These are phyloP conservation scores for Triticum monococcum DNA, from an alignment of 176 grass and related monocot species.

Conservation along the genomic window DNA sequence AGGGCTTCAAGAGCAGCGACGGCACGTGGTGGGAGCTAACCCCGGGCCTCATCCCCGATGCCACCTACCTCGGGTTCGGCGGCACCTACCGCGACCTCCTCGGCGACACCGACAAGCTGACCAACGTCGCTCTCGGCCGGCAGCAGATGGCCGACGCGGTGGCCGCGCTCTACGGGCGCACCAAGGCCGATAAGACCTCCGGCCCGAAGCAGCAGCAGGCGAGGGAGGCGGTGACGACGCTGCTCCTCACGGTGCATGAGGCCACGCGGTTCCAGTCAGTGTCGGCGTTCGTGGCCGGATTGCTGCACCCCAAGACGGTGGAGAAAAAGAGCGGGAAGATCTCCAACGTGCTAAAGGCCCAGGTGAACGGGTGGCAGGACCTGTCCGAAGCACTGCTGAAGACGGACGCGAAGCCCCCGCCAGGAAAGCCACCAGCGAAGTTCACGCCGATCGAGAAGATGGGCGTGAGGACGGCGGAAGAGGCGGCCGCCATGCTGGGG, in stretches of 20 bases:
- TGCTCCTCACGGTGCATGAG: not conserved
- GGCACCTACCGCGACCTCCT: not conserved
- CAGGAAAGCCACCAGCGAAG: not conserved
- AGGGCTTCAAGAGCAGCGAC: conserved; percentile 23
- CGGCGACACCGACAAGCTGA: not conserved
- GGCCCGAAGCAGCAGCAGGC: not conserved
- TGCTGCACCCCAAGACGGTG: not conserved
- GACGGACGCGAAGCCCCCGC: not conserved
- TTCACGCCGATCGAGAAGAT: not conserved
- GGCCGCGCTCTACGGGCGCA: not conserved
- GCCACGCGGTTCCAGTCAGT: not conserved
- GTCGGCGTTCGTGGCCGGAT: not conserved
- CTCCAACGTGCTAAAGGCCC: not conserved
- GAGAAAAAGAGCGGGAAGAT: not conserved
- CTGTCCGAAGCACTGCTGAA: not conserved
- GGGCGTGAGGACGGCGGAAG: not conserved
- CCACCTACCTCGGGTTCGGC: not conserved
- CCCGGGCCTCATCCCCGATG: not conserved
- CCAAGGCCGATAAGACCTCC: not conserved
- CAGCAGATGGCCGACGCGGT: not conserved
- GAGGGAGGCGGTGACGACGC: not conserved
- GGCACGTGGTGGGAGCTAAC: conserved; percentile 34
- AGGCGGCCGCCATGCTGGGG: not conserved
- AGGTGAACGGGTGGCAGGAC: conserved; percentile 27
- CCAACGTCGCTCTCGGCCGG: not conserved